A percentile compares a stretch with the other conserved stretches of the same genome.
Conservation (phyloP, 2,329 filamentous ascomycete species). For the Berkeleyomyces basicola region DNA sequence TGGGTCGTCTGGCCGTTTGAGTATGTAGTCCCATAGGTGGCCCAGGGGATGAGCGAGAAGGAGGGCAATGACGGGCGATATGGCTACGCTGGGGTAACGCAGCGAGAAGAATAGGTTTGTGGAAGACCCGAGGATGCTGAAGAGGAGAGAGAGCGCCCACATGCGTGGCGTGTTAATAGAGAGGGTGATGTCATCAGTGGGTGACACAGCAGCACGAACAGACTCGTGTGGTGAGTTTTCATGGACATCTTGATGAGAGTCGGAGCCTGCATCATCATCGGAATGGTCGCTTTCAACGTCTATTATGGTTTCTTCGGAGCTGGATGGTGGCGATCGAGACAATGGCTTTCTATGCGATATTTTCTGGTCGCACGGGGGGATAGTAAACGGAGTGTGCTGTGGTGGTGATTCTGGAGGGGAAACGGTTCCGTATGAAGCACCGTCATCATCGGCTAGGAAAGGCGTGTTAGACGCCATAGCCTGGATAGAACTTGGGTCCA, state of each 20-base stretch:
- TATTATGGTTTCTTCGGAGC: conserved; percentile 1
- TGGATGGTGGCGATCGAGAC: neutral
- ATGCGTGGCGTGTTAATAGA: conserved; percentile 79
- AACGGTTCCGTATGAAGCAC: conserved; percentile 9
- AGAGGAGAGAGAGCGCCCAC: conserved; percentile 68
- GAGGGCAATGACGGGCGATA: conserved; percentile 75
- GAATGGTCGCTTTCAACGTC: conserved; percentile 17
- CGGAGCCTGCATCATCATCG: conserved; percentile 22
- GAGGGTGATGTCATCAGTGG: conserved; percentile 57
- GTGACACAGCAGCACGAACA: conserved; percentile 63
- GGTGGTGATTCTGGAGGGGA: conserved; percentile 10
- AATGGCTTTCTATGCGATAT: neutral
- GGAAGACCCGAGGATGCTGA: conserved; percentile 64
- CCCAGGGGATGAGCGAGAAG: conserved; percentile 73
- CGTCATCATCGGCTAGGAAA: conserved; percentile 8
- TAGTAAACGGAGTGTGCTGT: conserved; percentile 2
- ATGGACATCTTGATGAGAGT: conserved; percentile 27
- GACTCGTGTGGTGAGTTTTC: conserved; percentile 65
- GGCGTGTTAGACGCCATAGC: conserved; percentile 9
- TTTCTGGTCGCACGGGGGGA: neutral
- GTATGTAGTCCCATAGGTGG: conserved; percentile 55
- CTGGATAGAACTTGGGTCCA: neutral
- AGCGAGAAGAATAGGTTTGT: conserved; percentile 81
- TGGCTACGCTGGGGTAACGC: conserved; percentile 77
- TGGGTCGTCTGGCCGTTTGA: conserved; percentile 45